Evolutionary conservation across 495 filamentous ascomycete genomes (phyloP).

Genomic region (Niebla homalea): DNA sequence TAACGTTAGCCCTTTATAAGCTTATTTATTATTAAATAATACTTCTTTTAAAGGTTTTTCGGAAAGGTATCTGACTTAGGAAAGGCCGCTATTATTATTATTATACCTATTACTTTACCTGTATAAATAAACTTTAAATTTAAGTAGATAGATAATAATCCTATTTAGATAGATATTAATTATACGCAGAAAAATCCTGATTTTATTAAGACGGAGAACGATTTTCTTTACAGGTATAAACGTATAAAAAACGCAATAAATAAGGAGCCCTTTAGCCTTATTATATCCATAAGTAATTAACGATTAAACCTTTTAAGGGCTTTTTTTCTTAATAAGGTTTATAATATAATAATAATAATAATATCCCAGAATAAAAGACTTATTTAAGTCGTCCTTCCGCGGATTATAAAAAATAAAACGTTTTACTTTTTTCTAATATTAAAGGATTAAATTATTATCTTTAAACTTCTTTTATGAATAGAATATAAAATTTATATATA

Average conservation of each 20-base stretch:
- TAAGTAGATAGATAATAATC: background rate
- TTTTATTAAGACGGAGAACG: background rate
- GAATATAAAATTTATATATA: background rate
- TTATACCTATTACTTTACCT: background rate
- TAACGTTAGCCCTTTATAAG: background rate
- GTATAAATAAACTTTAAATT: background rate
- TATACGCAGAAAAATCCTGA: background rate
- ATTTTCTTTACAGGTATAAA: too few relatives aligned
- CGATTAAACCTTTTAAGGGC: background rate
- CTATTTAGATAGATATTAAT: background rate
- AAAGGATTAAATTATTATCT: background rate
- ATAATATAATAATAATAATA: background rate
- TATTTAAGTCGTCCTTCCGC: background rate
- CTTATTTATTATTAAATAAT: background rate
- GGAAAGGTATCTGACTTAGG: background rate
- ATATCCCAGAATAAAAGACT: background rate
- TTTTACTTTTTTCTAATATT: background rate
- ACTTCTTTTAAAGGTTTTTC: background rate
- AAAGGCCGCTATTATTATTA: background rate
- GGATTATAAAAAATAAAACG: too few relatives aligned
- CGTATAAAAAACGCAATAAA: background rate
- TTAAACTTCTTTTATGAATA: background rate
- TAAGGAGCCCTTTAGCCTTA: background rate
- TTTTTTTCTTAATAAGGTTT: background rate
- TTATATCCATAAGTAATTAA: background rate